Percentiles rank a stretch among this genome's conserved stretches.
phyloP scores from a whole-genome alignment of 148 eudicot genomes.

The Oxyria digyna region DNA sequence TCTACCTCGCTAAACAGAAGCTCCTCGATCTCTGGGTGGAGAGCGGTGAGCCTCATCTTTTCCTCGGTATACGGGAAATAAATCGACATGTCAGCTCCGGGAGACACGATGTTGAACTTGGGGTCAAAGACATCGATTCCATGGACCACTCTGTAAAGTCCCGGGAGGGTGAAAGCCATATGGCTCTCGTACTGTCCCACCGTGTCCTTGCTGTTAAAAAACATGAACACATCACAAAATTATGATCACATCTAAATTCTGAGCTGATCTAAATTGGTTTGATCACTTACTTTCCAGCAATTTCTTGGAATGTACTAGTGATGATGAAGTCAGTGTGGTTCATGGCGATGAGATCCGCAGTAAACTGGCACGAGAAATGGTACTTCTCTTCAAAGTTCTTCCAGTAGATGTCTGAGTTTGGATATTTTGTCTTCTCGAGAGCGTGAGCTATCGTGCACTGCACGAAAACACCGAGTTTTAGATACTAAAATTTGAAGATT shows the following conservation, averaged over 20 bases:
- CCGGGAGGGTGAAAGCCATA: slow-evolving; percentile 82
- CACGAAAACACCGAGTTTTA: background rate
- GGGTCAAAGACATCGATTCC: slow-evolving; percentile 95
- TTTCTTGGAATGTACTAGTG: slow-evolving; percentile 99
- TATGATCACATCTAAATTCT: background rate
- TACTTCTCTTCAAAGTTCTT: slow-evolving; percentile 85
- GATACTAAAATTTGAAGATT: no score
- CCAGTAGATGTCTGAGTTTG: slow-evolving; percentile 89
- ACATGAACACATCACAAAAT: slow-evolving; percentile 3
- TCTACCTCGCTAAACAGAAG: slow-evolving; percentile 65
- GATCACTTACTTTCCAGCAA: slow-evolving; percentile 74
- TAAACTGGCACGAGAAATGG: slow-evolving; percentile 89
- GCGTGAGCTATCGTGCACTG: slow-evolving; percentile 99
- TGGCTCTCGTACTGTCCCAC: slow-evolving; percentile 97
- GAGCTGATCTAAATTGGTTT: no score
- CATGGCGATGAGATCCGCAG: slow-evolving; percentile 98
- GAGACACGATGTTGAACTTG: slow-evolving; percentile 92
- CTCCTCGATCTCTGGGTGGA: slow-evolving; percentile 85
- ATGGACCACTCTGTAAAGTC: slow-evolving; percentile 90
- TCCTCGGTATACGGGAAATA: slow-evolving; percentile 79
- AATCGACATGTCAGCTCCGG: slow-evolving; percentile 82
- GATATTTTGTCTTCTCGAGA: slow-evolving; percentile 88
- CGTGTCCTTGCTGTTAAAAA: slow-evolving; percentile 64
- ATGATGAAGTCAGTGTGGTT: slow-evolving; percentile 90
- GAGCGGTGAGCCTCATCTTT: slow-evolving; percentile 59